These are phyloP conservation scores for Vicia sativa DNA, from an alignment of 306 rosid species.

Conservation along the genomic window DNA sequence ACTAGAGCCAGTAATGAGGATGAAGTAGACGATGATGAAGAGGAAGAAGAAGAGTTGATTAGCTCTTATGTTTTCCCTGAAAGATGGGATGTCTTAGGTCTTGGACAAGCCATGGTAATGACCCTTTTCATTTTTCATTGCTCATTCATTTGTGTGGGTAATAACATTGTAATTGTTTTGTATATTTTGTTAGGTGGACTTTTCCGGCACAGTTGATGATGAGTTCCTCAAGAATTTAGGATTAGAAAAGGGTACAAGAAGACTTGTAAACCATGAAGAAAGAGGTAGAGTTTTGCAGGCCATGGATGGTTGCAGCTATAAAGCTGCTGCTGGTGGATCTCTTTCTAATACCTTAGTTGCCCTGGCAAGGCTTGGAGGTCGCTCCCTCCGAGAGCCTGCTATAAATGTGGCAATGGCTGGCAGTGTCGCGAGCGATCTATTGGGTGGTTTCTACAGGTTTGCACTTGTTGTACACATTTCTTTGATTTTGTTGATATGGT, in stretches of 20 bases:
- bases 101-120: slow-evolving; percentile 94
- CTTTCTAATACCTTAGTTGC: slow-evolving; percentile 94
- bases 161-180: neutral
- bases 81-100: slow-evolving; percentile 93
- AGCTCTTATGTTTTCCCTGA: slow-evolving; percentile 57
- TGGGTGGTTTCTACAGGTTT: slow-evolving; percentile 95
- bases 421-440: slow-evolving; percentile 87
- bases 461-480: slow-evolving; percentile 27
- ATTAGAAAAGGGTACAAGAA: slow-evolving; percentile 88
- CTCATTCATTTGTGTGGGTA: too few relatives aligned
- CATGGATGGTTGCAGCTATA: slow-evolving; percentile 96
- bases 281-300: slow-evolving; percentile 91
- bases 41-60: slow-evolving; percentile 40
- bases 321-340: slow-evolving; percentile 98
- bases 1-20: slow-evolving; percentile 20
- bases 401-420: slow-evolving; percentile 92
- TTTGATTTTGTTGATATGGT: slow-evolving; percentile 25
- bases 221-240: slow-evolving; percentile 72
- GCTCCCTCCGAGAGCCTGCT: slow-evolving; percentile 54
- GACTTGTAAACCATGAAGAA: slow-evolving; percentile 88
- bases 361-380: slow-evolving; percentile 80
- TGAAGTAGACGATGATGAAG: slow-evolving; percentile 25
- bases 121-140: too few relatives aligned
- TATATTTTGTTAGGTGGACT: slow-evolving; percentile 67
- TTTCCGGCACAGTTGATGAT: slow-evolving; percentile 85